phyloP scores from a whole-genome alignment of 352 stramenopile genomes.

The Pythium angustatum region DNA sequence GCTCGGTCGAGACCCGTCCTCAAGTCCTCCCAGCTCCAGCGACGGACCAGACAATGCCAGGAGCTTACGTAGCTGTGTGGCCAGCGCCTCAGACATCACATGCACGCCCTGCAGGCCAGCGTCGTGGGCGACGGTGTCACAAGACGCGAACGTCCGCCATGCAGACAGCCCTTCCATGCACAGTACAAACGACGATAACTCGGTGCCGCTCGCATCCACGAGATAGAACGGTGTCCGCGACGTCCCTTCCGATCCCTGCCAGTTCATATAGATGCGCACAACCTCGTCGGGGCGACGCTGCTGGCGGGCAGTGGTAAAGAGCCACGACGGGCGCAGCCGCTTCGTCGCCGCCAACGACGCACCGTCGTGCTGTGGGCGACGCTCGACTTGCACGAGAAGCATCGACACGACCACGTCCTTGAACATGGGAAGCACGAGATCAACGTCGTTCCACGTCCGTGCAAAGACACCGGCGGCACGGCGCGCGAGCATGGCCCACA shows the following conservation, averaged over 20 bases:
- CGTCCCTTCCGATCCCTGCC: neutral
- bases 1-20: too few species aligned
- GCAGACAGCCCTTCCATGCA: neutral
- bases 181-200: neutral
- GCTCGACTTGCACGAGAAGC: conserved; percentile 7
- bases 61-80: neutral
- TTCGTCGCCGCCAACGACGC: neutral
- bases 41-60: neutral
- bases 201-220: neutral
- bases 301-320: neutral
- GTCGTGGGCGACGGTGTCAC: neutral
- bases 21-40: too few species aligned
- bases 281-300: neutral
- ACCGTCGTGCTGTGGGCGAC: neutral
- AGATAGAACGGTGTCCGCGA: neutral
- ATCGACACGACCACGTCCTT: conserved; percentile 8
- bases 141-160: neutral
- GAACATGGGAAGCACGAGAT: conserved; percentile 30
- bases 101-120: neutral
- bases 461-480: conserved; percentile 28
- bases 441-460: neutral
- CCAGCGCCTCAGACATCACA: neutral
- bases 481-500: conserved; percentile 35
- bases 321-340: neutral
- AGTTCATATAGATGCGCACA: neutral